Evolutionary conservation across 2,329 filamentous ascomycete species (phyloP), one percentile per base, ranked within the genome.

Genomic region (Aureobasidium pullulans): DNA sequence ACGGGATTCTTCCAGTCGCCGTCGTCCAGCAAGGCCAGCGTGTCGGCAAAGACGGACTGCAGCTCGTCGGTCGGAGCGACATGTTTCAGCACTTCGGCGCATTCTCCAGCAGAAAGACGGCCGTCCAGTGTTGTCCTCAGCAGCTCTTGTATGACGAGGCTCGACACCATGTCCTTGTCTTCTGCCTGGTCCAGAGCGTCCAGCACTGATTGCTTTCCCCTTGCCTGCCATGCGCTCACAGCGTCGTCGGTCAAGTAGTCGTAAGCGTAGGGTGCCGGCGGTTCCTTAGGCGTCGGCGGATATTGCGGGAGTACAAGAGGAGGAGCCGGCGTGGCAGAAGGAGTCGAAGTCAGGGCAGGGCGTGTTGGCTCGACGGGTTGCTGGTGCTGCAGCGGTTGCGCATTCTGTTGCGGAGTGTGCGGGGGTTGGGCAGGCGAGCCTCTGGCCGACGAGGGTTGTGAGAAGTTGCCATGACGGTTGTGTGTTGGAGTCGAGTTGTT

Each of bases 111-210:
- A 40, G 82, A 78, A 47, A 96, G 73, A 50, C 85, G 82, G 43
- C 80, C 81, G 67, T 90, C 86, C 11, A 95, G 75, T 16, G 87
- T 85, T 36, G 89, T 85, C 62, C 87, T 85, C 37, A 94, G 82
- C 39, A 96, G 82, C 71, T 99, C 94, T 74, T 96, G 90, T 65
- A 92, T 90, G 23, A 96, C 77, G 13, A 81, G 81, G 32, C 86
- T 85, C 39, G 96, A 76, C 60, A 84, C 83, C 47, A 86, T 78
- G 7, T 88, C 84, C 64, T 87, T 81, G 37, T 82, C 76, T 65
- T 84, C 82, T 49, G 87, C 85, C 65, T 85, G 79, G 44, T 81
- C 71, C 28, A 86, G 88, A 65, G 83, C 79, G 23, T 84, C 80
- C 19, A 93, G 74, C 11, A 96, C 76, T 29, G 84, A 81, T 62